Percentiles rank a stretch among this genome's conserved stretches.
Evolutionary conservation across 2,329 filamentous ascomycete species (phyloP).

Genomic region (Magnaporthiopsis incrustans): DNA sequence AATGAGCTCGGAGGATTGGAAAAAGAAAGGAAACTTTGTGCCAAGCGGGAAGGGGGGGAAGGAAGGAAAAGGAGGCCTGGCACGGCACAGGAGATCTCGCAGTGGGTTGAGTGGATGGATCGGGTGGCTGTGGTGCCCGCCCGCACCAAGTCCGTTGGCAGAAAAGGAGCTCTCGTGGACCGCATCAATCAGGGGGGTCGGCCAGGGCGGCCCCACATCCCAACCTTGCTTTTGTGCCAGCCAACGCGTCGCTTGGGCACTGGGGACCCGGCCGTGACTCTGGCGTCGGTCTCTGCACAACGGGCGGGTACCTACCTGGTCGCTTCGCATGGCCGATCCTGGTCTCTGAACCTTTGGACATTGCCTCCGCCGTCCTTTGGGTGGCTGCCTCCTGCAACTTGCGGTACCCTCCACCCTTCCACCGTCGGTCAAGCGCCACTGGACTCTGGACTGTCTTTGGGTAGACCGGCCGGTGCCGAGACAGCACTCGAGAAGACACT

Average conservation of each 20-base stretch:
- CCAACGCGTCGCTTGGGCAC: background rate
- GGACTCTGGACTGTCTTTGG: background rate
- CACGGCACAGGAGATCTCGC: background rate
- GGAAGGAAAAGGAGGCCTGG: background rate
- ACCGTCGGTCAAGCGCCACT: background rate
- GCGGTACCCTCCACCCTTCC: background rate
- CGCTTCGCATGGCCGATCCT: background rate
- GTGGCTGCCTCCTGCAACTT: background rate
- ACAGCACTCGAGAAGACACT: background rate
- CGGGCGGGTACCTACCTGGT: background rate
- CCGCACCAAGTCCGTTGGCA: background rate
- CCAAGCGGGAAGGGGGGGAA: background rate
- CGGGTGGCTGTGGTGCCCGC: background rate
- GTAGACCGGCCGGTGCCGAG: no score
- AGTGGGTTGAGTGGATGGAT: background rate
- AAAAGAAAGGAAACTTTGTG: background rate
- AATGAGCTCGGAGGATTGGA: background rate
- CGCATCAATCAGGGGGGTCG: background rate
- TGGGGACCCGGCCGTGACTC: background rate
- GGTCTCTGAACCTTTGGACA: background rate
- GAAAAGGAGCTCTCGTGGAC: background rate
- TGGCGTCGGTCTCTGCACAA: background rate
- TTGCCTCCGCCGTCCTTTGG: background rate
- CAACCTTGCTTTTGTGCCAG: conserved; percentile 4
- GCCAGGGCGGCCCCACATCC: background rate